Conservation (phyloP, 345 rosid species). For the Salix purpurea region DNA sequence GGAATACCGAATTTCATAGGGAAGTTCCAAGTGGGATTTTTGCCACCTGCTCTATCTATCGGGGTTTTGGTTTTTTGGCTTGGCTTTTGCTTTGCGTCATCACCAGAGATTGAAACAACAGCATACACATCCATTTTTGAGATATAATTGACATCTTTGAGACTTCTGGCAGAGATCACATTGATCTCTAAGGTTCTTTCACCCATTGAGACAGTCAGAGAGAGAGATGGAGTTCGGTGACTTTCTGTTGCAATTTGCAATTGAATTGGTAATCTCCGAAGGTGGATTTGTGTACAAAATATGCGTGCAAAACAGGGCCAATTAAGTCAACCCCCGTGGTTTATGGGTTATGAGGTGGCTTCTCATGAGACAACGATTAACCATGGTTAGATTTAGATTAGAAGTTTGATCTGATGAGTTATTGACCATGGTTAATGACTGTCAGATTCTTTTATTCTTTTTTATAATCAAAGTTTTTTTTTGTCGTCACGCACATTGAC, state of each 20-base stretch:
- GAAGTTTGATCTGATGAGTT: not conserved
- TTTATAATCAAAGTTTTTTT: too few relatives aligned
- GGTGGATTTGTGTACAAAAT: not conserved
- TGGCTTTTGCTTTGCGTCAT: not conserved
- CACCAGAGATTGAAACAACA: conserved; percentile 56
- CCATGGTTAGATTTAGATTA: not conserved
- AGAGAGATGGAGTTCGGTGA: not conserved
- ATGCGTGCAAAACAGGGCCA: not conserved
- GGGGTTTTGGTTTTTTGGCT: conserved; percentile 43
- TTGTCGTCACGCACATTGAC: too few relatives aligned
- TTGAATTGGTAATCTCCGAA: not conserved
- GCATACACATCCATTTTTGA: conserved; percentile 83
- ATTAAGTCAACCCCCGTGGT: not conserved
- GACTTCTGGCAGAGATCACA: conserved; percentile 58
- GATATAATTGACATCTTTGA: conserved; percentile 62
- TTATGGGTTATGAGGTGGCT: not conserved
- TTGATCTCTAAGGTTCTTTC: conserved; percentile 55
- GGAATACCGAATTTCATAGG: conserved; percentile 49
- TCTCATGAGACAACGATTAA: not conserved
- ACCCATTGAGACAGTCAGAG: conserved; percentile 36
- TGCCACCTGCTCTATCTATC: conserved; percentile 44
- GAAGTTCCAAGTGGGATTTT: conserved; percentile 67
- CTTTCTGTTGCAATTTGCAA: not conserved
- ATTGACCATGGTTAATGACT: not conserved
- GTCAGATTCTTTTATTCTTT: not conserved